A percentile compares a stretch with the other conserved stretches of the same genome.
phyloP scores from a whole-genome alignment of 2,329 filamentous ascomycete species.

The Aspergillus persii region DNA sequence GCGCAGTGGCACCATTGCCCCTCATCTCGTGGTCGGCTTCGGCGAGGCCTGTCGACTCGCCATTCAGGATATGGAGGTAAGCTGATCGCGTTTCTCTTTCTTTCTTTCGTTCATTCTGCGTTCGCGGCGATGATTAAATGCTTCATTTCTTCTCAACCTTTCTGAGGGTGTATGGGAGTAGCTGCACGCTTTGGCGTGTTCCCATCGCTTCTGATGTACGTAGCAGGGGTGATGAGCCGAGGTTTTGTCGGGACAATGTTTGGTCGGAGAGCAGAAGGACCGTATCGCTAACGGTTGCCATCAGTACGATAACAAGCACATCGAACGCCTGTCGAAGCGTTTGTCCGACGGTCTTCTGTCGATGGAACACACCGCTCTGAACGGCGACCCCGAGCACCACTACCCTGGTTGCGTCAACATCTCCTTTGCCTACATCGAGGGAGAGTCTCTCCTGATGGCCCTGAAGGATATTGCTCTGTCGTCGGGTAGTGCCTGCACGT shows the following conservation, averaged over 20 bases:
- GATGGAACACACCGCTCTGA: conserved; percentile 89
- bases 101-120: conserved; percentile 11
- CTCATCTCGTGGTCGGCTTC: conserved; percentile 84
- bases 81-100: conserved; percentile 38
- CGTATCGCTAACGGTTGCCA: conserved; percentile 8
- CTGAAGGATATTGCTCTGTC: conserved; percentile 97
- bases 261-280: conserved; percentile 24
- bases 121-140: conserved; percentile 68
- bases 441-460: conserved; percentile 96
- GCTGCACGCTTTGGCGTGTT: conserved; percentile 35
- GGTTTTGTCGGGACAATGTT: conserved; percentile 4
- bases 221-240: conserved; percentile 66
- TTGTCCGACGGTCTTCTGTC: conserved; percentile 77
- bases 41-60: conserved; percentile 94
- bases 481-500: conserved; percentile 95
- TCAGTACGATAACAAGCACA: conserved; percentile 87
- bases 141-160: conserved; percentile 66
- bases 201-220: conserved; percentile 54
- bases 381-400: conserved; percentile 77
- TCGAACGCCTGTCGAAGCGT: conserved; percentile 78
- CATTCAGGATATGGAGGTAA: conserved; percentile 84
- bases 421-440: conserved; percentile 97
- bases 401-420: conserved; percentile 98
- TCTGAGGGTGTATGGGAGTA: conserved; percentile 68
- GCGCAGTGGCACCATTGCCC: conserved; percentile 89